Evolutionary conservation across 2,329 filamentous ascomycete genomes (phyloP).

Genomic region (Trichoderma breve): DNA sequence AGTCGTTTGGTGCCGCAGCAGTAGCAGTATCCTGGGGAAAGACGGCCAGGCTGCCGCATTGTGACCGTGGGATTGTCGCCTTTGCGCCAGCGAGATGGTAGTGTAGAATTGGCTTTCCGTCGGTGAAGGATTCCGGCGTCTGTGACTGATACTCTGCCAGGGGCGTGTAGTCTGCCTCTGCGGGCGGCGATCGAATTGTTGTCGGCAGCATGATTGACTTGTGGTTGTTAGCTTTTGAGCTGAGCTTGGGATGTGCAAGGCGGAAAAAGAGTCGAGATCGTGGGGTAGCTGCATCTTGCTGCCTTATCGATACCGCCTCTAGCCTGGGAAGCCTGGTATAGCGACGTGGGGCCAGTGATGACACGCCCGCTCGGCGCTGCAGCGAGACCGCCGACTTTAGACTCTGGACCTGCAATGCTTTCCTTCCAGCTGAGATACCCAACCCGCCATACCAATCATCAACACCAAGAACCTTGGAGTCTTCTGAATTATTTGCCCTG

Average conservation of each 20-base stretch:
- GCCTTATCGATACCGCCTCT: slow-evolving; percentile 19
- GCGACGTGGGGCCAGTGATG: slow-evolving; percentile 19
- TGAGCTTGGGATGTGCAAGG: not conserved
- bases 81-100: slow-evolving; percentile 57
- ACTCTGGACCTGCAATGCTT: not conserved
- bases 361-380: not conserved
- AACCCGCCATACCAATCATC: not conserved
- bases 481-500: not conserved
- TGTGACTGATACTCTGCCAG: slow-evolving; percentile 68
- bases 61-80: slow-evolving; percentile 55
- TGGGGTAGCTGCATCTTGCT: slow-evolving; percentile 20
- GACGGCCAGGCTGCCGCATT: slow-evolving; percentile 55
- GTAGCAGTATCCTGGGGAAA: slow-evolving; percentile 43
- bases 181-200: slow-evolving; percentile 57
- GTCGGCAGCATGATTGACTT: slow-evolving; percentile 43
- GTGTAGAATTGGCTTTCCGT: slow-evolving; percentile 69
- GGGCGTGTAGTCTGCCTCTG: slow-evolving; percentile 58
- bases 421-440: not conserved
- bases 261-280: slow-evolving; percentile 13
- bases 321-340: not conserved
- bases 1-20: slow-evolving; percentile 30
- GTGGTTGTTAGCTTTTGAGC: not conserved
- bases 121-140: slow-evolving; percentile 71
- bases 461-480: not conserved
- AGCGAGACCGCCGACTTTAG: not conserved